Conservation (phyloP, 2,329 filamentous ascomycete species). For the Teratosphaeria viscida region DNA sequence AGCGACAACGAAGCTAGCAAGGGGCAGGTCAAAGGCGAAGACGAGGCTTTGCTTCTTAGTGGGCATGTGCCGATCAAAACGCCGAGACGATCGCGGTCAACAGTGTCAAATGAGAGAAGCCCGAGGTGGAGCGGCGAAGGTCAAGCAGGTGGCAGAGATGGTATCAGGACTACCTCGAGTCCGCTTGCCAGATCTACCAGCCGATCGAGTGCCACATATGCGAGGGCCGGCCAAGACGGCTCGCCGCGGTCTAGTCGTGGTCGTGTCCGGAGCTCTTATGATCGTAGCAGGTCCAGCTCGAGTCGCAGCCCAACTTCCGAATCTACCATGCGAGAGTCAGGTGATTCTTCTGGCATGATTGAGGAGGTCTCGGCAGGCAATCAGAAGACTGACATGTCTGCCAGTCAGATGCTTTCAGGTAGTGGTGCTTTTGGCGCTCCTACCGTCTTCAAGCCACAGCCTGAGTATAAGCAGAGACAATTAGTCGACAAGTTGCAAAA, state of each 20-base stretch:
- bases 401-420: conserved; percentile 77
- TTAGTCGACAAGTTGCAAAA: conserved; percentile 43
- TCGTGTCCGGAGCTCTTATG: conserved; percentile 24
- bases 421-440: conserved; percentile 84
- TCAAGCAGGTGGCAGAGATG: background rate
- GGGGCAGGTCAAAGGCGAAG: conserved; percentile 4
- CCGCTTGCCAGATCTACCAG: background rate
- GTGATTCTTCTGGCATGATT: conserved; percentile 55
- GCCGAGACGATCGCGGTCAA: background rate
- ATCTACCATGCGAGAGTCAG: conserved; percentile 50
- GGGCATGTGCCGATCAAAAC: background rate
- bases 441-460: conserved; percentile 40
- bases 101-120: conserved; percentile 14
- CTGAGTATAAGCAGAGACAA: conserved; percentile 4
- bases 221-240: background rate
- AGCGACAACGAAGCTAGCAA: conserved; percentile 45
- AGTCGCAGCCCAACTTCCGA: conserved; percentile 46
- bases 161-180: background rate
- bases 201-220: background rate
- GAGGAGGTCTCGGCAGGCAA: conserved; percentile 16
- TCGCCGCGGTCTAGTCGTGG: conserved; percentile 24
- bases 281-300: conserved; percentile 47
- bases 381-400: conserved; percentile 45
- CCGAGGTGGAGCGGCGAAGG: conserved; percentile 33
- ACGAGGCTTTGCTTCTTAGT: background rate